Percentiles rank a stretch among this genome's conserved stretches.
These are phyloP conservation scores for Trypanosoma brucei DNA, from an alignment of 208 protist genomes.

Conservation along the genomic window DNA sequence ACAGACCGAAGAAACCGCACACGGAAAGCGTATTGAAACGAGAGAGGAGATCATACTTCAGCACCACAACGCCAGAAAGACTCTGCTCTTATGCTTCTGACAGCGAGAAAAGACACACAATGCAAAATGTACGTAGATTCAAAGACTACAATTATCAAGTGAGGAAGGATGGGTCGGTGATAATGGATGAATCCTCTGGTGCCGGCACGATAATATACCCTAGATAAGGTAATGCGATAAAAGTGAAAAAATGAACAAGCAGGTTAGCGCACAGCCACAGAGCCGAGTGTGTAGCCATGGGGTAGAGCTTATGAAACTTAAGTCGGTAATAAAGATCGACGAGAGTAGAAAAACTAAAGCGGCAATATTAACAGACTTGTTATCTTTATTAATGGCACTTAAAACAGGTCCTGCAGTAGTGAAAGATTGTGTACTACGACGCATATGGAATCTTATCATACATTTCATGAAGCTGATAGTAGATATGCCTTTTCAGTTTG, in stretches of 20 bases:
- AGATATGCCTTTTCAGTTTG: too few relatives aligned
- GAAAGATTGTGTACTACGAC: not conserved
- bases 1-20: too few relatives aligned
- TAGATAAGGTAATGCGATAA: not conserved
- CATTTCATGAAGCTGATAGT: too few relatives aligned
- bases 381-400: not conserved
- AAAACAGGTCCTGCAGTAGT: not conserved
- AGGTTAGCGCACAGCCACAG: not conserved
- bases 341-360: not conserved
- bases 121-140: too few relatives aligned
- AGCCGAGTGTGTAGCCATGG: constrained; percentile 15
- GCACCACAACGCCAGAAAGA: too few relatives aligned
- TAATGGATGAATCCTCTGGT: not conserved
- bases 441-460: too few relatives aligned
- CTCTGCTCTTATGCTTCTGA: too few relatives aligned
- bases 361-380: not conserved
- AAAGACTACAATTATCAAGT: too few relatives aligned
- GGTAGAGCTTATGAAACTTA: constrained; percentile 1
- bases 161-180: too few relatives aligned
- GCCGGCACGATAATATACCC: not conserved
- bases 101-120: too few relatives aligned
- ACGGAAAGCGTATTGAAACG: too few relatives aligned
- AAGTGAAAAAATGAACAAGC: not conserved
- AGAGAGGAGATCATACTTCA: too few relatives aligned
- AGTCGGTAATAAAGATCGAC: not conserved